These are phyloP conservation scores for Pseudogymnoascus sp. DNA, from an alignment of 2,329 filamentous ascomycete genomes.

Conservation along the genomic window DNA sequence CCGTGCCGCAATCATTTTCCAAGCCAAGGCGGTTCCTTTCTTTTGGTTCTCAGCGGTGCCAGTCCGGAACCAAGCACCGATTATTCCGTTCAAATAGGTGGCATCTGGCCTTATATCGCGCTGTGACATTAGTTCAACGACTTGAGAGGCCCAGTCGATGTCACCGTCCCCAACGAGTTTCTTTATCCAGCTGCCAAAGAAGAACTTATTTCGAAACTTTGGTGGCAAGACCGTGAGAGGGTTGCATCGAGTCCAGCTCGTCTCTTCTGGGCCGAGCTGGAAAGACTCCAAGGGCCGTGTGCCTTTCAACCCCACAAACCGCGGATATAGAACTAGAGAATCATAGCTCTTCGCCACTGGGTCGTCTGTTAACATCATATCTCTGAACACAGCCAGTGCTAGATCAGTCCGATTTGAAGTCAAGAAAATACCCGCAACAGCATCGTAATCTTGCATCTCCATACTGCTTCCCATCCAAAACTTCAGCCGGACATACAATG, in stretches of 20 bases:
- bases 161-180: conserved; percentile 66
- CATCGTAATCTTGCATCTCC: conserved; percentile 67
- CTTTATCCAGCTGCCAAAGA: conserved; percentile 84
- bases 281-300: conserved; percentile 14
- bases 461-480: conserved; percentile 50
- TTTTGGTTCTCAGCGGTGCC: conserved; percentile 44
- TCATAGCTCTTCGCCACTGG: conserved; percentile 14
- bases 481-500: conserved; percentile 56
- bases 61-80: conserved; percentile 67
- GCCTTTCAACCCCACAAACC: conserved; percentile 8
- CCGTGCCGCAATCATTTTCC: conserved; percentile 66
- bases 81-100: conserved; percentile 72
- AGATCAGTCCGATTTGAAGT: conserved; percentile 54
- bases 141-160: conserved; percentile 60
- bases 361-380: conserved; percentile 59
- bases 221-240: conserved; percentile 41
- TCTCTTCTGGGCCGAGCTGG: conserved; percentile 25
- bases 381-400: conserved; percentile 70
- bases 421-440: conserved; percentile 62
- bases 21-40: conserved; percentile 60
- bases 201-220: conserved; percentile 60
- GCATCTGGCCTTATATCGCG: conserved; percentile 59
- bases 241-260: conserved; percentile 23
- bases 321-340: conserved; percentile 19
- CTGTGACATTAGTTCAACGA: conserved; percentile 67